These are phyloP conservation scores for Violaceomyces palustris DNA, from an alignment of 1,284 basidiomycete genomes.

Conservation along the genomic window DNA sequence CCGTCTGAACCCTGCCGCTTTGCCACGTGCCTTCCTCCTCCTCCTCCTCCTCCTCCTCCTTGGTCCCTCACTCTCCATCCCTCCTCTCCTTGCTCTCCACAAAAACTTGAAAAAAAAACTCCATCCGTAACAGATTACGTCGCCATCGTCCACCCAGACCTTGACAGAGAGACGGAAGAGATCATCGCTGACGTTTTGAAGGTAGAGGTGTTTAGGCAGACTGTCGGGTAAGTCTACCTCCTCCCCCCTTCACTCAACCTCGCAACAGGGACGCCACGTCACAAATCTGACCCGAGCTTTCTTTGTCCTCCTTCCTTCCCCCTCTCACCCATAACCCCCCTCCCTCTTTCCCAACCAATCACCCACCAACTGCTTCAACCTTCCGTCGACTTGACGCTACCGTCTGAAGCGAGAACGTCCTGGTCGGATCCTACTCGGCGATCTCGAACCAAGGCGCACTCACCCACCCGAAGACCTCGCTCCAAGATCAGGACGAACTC, in stretches of 20 bases:
- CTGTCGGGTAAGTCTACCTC: constrained; percentile 64
- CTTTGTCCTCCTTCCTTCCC: not conserved
- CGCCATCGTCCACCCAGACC: constrained; percentile 64
- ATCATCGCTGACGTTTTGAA: constrained; percentile 99
- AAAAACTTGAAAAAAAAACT: too few species aligned
- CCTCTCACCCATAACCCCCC: not conserved
- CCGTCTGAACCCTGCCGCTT: too few species aligned
- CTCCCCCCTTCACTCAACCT: too few species aligned
- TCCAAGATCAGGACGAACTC: constrained; percentile 96
- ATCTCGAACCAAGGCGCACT: constrained; percentile 94
- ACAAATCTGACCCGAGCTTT: not conserved
- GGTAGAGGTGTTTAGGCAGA: constrained; percentile 98
- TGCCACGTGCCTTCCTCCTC: not conserved
- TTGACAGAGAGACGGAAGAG: constrained; percentile 98
- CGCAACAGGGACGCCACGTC: not conserved
- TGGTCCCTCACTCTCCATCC: not conserved
- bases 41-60: not conserved
- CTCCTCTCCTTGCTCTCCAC: too few species aligned
- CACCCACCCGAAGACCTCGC: constrained; percentile 92
- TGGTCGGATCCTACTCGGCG: constrained; percentile 91
- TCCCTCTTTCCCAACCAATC: not conserved
- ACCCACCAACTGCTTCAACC: not conserved
- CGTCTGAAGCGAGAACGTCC: constrained; percentile 70
- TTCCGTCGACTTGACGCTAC: not conserved
- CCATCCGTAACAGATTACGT: constrained; percentile 41